These are phyloP conservation scores for Hanseniaspora guilliermondii DNA, from an alignment of 805 yeast genomes.

Conservation along the genomic window DNA sequence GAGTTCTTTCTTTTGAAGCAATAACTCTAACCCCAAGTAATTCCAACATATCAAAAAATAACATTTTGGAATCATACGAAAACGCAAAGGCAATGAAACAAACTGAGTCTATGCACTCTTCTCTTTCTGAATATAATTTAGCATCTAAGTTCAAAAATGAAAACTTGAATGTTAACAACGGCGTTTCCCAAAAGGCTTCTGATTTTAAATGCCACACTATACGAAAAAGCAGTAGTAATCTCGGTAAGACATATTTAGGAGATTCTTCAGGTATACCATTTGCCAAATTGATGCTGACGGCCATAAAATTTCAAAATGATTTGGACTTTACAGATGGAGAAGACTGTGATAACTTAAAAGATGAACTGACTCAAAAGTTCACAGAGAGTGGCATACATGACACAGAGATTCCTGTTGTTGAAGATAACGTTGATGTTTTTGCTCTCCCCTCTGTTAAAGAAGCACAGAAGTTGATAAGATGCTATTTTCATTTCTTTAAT, in stretches of 20 bases:
- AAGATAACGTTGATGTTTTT: conserved; percentile 19
- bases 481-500: conserved; percentile 68
- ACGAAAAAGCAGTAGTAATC: background rate
- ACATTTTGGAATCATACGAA: conserved; percentile 1
- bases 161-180: background rate
- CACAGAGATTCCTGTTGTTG: conserved; percentile 19
- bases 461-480: conserved; percentile 52
- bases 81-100: conserved; percentile 5
- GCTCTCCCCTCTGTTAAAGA: conserved; percentile 53
- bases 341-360: background rate
- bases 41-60: conserved; percentile 7
- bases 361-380: background rate
- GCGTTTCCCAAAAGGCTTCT: background rate
- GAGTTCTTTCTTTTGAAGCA: background rate
- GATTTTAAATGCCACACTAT: background rate
- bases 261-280: conserved; percentile 55
- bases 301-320: conserved; percentile 45
- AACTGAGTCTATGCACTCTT: background rate
- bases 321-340: conserved; percentile 21
- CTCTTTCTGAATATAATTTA: background rate
- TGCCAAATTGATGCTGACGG: conserved; percentile 66
- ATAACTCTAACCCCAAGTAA: conserved; percentile 8
- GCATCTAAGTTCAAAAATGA: background rate
- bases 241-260: conserved; percentile 31
- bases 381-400: conserved; percentile 17